Conservation (phyloP, 129 eudicot genomes). For the Saussurea involucrata region DNA sequence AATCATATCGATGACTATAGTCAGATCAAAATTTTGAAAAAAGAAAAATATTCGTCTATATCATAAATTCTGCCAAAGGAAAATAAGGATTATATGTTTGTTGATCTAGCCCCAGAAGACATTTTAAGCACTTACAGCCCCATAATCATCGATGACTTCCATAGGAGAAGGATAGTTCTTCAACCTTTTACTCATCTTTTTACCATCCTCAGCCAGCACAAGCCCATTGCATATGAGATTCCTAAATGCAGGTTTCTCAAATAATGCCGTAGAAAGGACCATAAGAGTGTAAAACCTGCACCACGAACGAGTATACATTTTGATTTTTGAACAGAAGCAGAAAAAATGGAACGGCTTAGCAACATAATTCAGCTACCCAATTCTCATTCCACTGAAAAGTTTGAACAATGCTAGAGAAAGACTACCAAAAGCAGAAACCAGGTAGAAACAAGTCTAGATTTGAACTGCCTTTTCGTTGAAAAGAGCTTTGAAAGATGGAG, state of each 20-base stretch:
- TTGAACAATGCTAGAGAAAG: neutral
- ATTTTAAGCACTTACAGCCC: constrained; percentile 58
- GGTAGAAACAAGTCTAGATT: neutral
- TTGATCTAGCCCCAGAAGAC: neutral
- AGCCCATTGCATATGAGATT: constrained; percentile 96
- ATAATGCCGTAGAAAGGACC: constrained; percentile 91
- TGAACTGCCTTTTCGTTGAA: neutral
- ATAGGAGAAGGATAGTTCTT: constrained; percentile 86
- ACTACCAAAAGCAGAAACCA: neutral
- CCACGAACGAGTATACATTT: neutral
- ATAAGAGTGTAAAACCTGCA: constrained; percentile 88
- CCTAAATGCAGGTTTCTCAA: constrained; percentile 81
- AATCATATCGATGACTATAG: constrained; percentile 5
- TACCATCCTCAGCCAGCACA: constrained; percentile 94
- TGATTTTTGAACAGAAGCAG: neutral
- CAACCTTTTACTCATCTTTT: constrained; percentile 89
- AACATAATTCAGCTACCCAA: neutral
- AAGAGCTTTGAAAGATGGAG: neutral
- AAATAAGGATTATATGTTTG: neutral
- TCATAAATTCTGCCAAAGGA: neutral
- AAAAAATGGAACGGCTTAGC: neutral
- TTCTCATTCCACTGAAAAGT: neutral
- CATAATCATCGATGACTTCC: constrained; percentile 75
- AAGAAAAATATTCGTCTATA: neutral
- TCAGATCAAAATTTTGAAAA: neutral